phyloP scores from a whole-genome alignment of 129 eudicot species.

The Flaveria brownii region DNA sequence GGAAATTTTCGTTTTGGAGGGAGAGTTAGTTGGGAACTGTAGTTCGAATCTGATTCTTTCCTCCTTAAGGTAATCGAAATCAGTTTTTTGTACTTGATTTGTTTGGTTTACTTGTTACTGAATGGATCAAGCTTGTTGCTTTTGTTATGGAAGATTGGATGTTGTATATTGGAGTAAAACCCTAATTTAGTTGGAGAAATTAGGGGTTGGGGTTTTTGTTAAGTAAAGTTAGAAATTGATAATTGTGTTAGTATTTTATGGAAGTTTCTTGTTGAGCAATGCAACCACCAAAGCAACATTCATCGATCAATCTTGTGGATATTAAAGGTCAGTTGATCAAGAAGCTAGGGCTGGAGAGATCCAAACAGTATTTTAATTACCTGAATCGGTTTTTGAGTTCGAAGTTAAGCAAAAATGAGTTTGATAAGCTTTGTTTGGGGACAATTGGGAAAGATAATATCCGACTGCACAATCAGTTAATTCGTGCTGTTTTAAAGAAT shows the following conservation, averaged over 20 bases:
- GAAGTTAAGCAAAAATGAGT: constrained; percentile 72
- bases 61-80: constrained; percentile 11
- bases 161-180: constrained; percentile 49
- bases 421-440: constrained; percentile 66
- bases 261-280: constrained; percentile 63
- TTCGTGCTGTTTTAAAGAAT: constrained; percentile 68
- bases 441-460: constrained; percentile 83
- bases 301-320: constrained; percentile 72
- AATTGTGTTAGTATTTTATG: constrained; percentile 38
- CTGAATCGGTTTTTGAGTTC: constrained; percentile 63
- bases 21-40: constrained; percentile 70
- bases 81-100: constrained; percentile 39
- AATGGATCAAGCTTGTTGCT: constrained; percentile 37
- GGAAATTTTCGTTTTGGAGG: constrained; percentile 66
- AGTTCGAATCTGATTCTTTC: constrained; percentile 39
- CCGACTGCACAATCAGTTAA: constrained; percentile 75
- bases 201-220: constrained; percentile 26
- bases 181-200: constrained; percentile 48
- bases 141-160: constrained; percentile 40
- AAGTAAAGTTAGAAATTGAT: constrained; percentile 19
- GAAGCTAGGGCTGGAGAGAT: constrained; percentile 80
- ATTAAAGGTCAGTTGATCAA: constrained; percentile 65
- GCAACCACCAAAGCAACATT: constrained; percentile 83
- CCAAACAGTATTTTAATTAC: constrained; percentile 65
- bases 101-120: constrained; percentile 33